phyloP scores from a whole-genome alignment of 1,284 basidiomycete species.

The Pterula multifida region DNA sequence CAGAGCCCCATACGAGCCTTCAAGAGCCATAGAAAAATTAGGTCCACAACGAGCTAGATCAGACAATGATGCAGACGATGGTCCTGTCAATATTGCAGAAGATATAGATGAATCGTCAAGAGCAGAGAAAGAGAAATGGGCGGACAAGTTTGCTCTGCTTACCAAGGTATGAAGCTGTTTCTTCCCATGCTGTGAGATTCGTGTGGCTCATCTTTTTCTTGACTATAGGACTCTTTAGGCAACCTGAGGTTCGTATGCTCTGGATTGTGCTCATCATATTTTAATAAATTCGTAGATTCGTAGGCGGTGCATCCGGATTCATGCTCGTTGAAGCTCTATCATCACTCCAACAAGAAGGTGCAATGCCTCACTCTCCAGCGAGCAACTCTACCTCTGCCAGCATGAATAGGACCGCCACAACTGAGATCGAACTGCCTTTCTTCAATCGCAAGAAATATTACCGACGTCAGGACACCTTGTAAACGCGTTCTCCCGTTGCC shows the following conservation, averaged over 20 bases:
- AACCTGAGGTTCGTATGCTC: conserved; percentile 9
- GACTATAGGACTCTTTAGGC: conserved; percentile 4
- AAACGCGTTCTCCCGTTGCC: not conserved
- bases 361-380: not conserved
- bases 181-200: not conserved
- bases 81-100: too few relatives aligned
- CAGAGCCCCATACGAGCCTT: not conserved
- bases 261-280: not conserved
- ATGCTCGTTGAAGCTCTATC: conserved; percentile 13
- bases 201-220: not conserved
- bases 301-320: conserved; percentile 11
- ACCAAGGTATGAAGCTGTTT: not conserved
- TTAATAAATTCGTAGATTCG: conserved; percentile 8
- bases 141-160: not conserved
- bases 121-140: not conserved
- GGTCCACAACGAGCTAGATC: too few relatives aligned
- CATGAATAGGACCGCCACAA: not conserved
- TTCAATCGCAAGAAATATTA: conserved; percentile 10
- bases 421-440: conserved; percentile 11
- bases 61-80: too few relatives aligned
- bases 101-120: not conserved
- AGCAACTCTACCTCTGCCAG: not conserved
- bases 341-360: conserved; percentile 7
- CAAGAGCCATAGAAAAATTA: not conserved
- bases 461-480: conserved; percentile 9